phyloP scores from a whole-genome alignment of 108 stramenopile species.

The Discostella stelligeroides region DNA sequence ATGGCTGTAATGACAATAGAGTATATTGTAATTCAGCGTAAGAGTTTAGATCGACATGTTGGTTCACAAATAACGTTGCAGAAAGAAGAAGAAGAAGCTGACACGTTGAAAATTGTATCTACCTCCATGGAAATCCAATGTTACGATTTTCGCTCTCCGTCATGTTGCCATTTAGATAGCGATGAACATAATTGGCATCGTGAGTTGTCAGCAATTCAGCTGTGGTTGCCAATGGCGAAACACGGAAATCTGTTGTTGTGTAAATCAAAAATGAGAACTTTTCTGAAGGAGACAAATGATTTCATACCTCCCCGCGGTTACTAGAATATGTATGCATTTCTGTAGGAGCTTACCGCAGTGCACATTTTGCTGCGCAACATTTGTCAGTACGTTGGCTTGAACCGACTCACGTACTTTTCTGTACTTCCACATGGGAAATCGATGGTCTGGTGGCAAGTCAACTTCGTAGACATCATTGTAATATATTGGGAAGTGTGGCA shows the following conservation, averaged over 20 bases:
- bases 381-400: slow-evolving; percentile 34
- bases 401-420: slow-evolving; percentile 68
- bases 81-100: background rate
- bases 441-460: slow-evolving; percentile 79
- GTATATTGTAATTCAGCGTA: no score
- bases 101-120: slow-evolving; percentile 23
- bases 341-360: slow-evolving; percentile 51
- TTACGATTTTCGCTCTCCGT: slow-evolving; percentile 83
- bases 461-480: slow-evolving; percentile 96
- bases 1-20: slow-evolving; percentile 20
- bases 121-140: slow-evolving; percentile 93
- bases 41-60: no score
- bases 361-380: no score
- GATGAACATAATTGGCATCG: slow-evolving; percentile 68
- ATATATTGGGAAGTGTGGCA: slow-evolving; percentile 68
- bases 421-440: slow-evolving; percentile 96
- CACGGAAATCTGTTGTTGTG: slow-evolving; percentile 60
- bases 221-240: slow-evolving; percentile 81
- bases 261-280: background rate
- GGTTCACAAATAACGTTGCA: no score
- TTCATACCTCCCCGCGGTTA: no score
- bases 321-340: no score
- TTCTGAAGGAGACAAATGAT: no score
- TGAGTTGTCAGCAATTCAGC: slow-evolving; percentile 87
- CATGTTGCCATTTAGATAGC: slow-evolving; percentile 75